phyloP scores from a whole-genome alignment of 2,329 filamentous ascomycete species.

The Amesomyces nigricolor region DNA sequence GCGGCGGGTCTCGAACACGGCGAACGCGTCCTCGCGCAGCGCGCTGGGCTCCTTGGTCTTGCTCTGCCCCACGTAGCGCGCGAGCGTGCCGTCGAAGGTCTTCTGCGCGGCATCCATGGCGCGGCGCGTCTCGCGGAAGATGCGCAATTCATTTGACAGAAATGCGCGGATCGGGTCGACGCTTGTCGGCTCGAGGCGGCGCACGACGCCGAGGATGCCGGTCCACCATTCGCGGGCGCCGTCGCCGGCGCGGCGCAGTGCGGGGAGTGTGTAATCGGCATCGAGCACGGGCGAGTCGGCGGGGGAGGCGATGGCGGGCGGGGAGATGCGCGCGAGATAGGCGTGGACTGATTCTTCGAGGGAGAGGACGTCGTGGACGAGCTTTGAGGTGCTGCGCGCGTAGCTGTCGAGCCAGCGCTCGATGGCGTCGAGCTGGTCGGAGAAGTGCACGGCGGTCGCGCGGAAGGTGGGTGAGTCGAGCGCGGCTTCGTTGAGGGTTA shows the following conservation, averaged over 20 bases:
- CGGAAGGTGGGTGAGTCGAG: conserved; percentile 96
- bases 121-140: conserved; percentile 79
- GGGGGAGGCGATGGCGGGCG: conserved; percentile 56
- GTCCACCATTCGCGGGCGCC: conserved; percentile 85
- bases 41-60: conserved; percentile 93
- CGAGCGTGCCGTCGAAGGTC: conserved; percentile 73
- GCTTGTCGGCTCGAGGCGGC: conserved; percentile 69
- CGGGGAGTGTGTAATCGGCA: conserved; percentile 88
- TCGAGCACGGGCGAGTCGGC: conserved; percentile 77
- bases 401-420: conserved; percentile 82
- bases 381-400: conserved; percentile 47
- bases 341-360: conserved; percentile 75
- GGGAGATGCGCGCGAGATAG: conserved; percentile 71
- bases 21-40: conserved; percentile 89
- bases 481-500: conserved; percentile 86
- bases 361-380: conserved; percentile 58
- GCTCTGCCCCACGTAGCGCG: conserved; percentile 75
- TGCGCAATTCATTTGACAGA: conserved; percentile 69
- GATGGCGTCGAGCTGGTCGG: conserved; percentile 83
- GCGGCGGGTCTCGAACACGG: conserved; percentile 87
- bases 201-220: conserved; percentile 65
- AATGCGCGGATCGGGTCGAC: conserved; percentile 79
- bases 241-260: conserved; percentile 78
- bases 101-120: conserved; percentile 75
- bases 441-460: conserved; percentile 77